A percentile compares a stretch with the other conserved stretches of the same genome.
Conservation (phyloP, 495 filamentous ascomycete genomes). For the Pyrenula massariospora region DNA sequence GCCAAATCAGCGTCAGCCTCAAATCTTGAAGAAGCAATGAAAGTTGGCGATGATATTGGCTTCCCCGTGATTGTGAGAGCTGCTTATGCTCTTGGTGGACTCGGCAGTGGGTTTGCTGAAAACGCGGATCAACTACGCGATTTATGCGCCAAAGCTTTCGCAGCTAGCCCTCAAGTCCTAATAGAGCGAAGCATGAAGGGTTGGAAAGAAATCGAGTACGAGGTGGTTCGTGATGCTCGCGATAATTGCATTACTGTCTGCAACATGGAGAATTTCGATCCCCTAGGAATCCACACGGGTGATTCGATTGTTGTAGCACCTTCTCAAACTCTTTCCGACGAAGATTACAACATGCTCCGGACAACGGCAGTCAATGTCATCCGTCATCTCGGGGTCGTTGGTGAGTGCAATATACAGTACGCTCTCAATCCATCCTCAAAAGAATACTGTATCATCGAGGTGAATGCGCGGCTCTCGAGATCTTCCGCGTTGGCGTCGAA, state of each 20-base stretch:
- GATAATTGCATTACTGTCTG: conserved; percentile 99
- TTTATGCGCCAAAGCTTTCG: conserved; percentile 89
- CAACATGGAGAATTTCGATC: conserved; percentile 99
- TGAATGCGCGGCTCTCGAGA: conserved; percentile 93
- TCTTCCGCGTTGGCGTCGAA: conserved; percentile 96
- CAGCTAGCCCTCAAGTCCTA: conserved; percentile 88
- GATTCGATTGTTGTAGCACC: conserved; percentile 98
- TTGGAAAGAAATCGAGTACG: conserved; percentile 99
- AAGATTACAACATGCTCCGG: conserved; percentile 98
- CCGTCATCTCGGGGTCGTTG: conserved; percentile 89
- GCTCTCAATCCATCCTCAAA: conserved; percentile 91
- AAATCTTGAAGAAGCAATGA: conserved; percentile 73
- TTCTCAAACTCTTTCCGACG: conserved; percentile 91
- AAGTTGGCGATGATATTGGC: conserved; percentile 74
- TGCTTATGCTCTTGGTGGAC: conserved; percentile 88
- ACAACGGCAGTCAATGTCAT: conserved; percentile 99
- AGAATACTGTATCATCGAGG: conserved; percentile 98
- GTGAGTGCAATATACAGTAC: conserved; percentile 99
- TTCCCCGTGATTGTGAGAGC: conserved; percentile 97
- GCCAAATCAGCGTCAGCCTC: conserved; percentile 91
- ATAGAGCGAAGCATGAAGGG: conserved; percentile 99
- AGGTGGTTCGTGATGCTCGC: conserved; percentile 88
- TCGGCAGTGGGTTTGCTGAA: conserved; percentile 92
- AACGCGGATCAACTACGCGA: conserved; percentile 77
- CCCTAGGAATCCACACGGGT: conserved; percentile 93